These are phyloP conservation scores for Choiromyces venosus DNA, from an alignment of 495 filamentous ascomycete genomes.

Conservation along the genomic window DNA sequence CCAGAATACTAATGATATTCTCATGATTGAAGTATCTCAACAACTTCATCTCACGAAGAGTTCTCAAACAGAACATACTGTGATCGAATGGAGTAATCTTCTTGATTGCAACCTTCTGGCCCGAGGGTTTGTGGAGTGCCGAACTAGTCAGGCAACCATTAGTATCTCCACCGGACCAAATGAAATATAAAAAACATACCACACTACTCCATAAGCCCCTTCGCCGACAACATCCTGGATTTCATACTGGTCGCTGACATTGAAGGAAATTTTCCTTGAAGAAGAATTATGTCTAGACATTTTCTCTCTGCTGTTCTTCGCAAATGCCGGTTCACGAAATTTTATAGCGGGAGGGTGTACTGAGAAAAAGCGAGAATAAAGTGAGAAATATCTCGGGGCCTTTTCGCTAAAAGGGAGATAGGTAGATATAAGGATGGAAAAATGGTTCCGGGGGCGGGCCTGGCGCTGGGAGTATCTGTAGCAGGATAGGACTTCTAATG, in stretches of 20 bases:
- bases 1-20: conserved; percentile 98
- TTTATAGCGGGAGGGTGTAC: neutral
- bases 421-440: neutral
- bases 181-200: conserved; percentile 55
- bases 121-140: conserved; percentile 94
- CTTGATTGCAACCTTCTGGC: conserved; percentile 99
- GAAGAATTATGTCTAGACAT: conserved; percentile 38
- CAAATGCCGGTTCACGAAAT: conserved; percentile 12
- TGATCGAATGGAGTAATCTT: conserved; percentile 99
- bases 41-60: conserved; percentile 98
- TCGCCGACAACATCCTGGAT: conserved; percentile 99
- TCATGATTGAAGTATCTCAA: conserved; percentile 99
- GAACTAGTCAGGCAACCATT: conserved; percentile 56
- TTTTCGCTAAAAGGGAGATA: neutral
- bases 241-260: conserved; percentile 98
- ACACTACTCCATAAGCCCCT: conserved; percentile 97
- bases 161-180: conserved; percentile 5
- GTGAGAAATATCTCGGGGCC: neutral
- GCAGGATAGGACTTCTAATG: neutral
- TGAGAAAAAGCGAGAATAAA: neutral
- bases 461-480: conserved; percentile 28
- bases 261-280: conserved; percentile 98
- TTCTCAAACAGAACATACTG: conserved; percentile 97
- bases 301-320: conserved; percentile 14
- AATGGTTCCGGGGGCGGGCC: conserved; percentile 20